Conservation (phyloP, 2,329 filamentous ascomycete species). For the Aspergillus spinulosporus region DNA sequence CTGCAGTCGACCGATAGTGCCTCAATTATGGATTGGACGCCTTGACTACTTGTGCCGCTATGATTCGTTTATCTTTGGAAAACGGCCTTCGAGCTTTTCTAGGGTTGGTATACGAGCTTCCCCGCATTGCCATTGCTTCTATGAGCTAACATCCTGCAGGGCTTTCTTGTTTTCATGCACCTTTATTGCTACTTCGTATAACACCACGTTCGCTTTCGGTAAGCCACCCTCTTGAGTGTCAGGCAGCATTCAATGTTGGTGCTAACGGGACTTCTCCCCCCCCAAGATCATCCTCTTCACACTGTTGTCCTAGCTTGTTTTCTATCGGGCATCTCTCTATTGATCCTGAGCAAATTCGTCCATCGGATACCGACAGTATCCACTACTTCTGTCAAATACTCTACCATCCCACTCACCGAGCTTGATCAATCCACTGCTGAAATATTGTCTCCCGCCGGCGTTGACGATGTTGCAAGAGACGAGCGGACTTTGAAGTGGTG, state of each 20-base stretch:
- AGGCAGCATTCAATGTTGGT: conserved; percentile 20
- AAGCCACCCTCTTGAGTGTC: conserved; percentile 3
- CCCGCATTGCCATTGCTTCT: neutral
- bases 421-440: conserved; percentile 26
- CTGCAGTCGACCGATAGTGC: neutral
- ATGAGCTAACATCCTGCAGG: conserved; percentile 28
- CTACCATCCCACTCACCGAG: conserved; percentile 31
- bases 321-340: conserved; percentile 40
- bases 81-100: conserved; percentile 34
- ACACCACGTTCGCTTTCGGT: conserved; percentile 44
- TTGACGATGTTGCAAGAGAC: conserved; percentile 7
- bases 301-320: conserved; percentile 45
- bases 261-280: conserved; percentile 14
- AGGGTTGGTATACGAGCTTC: conserved; percentile 28
- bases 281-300: conserved; percentile 50
- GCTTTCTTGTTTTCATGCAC: conserved; percentile 37
- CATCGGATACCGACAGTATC: conserved; percentile 25
- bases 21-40: conserved; percentile 19
- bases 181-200: conserved; percentile 37
- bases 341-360: conserved; percentile 39
- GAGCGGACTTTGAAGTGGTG: conserved; percentile 25
- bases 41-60: conserved; percentile 20
- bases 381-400: conserved; percentile 29
- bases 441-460: conserved; percentile 9
- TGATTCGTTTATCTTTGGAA: conserved; percentile 33